Conservation (phyloP, 768 basidiomycete genomes). For the Kwoniella mangroviensis region DNA sequence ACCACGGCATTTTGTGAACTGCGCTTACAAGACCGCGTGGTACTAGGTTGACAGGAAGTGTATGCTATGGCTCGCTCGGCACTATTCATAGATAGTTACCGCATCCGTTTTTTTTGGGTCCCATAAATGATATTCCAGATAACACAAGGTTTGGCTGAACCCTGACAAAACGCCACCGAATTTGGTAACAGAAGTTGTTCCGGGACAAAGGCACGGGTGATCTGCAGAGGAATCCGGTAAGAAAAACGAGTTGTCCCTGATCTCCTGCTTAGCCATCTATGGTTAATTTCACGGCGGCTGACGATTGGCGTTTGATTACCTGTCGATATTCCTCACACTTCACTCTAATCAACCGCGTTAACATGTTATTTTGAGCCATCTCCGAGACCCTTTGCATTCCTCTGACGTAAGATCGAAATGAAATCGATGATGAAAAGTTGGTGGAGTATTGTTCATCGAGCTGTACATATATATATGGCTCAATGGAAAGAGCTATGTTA, state of each 20-base stretch:
- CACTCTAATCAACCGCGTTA: neutral
- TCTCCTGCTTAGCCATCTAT: conserved; percentile 3
- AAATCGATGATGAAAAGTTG: neutral
- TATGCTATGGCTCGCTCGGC: neutral
- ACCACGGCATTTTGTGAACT: neutral
- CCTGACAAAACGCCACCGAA: conserved; percentile 4
- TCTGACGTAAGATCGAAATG: neutral
- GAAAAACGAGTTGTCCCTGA: neutral
- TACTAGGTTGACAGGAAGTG: neutral
- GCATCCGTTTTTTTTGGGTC: neutral
- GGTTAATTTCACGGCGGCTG: conserved; percentile 3
- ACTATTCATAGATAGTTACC: neutral
- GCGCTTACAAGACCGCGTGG: too few relatives aligned
- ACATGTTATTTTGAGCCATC: neutral
- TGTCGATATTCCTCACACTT: neutral
- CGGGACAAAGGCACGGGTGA: neutral
- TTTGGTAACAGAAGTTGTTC: neutral
- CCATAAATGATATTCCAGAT: neutral
- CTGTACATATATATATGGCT: neutral
- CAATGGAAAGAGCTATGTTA: neutral
- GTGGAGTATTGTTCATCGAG: conserved; percentile 2
- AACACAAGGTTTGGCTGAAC: neutral
- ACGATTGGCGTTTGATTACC: neutral
- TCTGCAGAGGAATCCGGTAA: conserved; percentile 2
- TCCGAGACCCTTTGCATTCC: neutral